Percentiles rank a stretch among this genome's conserved stretches.
phyloP scores from a whole-genome alignment of 2,329 filamentous ascomycete genomes.

The Verticillium klebahnii region DNA sequence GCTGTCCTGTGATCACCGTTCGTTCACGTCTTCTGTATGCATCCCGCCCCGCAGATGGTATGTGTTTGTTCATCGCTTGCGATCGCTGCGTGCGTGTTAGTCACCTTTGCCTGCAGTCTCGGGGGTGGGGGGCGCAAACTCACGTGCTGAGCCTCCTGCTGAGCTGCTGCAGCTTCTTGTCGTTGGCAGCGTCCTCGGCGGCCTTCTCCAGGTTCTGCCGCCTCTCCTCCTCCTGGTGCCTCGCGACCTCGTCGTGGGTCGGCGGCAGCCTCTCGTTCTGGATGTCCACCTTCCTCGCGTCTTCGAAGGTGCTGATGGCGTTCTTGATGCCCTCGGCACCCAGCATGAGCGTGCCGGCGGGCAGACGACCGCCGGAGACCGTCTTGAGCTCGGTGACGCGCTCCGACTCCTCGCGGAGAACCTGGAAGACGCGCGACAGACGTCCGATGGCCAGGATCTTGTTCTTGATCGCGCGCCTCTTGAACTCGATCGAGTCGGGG shows the following conservation, averaged over 20 bases:
- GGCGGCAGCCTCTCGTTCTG: conserved; percentile 95
- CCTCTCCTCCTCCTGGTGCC: conserved; percentile 76
- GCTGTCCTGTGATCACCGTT: neutral
- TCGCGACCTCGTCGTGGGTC: conserved; percentile 83
- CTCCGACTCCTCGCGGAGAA: conserved; percentile 94
- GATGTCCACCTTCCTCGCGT: conserved; percentile 92
- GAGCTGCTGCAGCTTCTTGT: conserved; percentile 78
- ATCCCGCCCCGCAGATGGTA: neutral
- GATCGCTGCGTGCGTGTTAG: neutral
- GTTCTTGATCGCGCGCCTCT: conserved; percentile 97
- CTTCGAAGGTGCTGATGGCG: conserved; percentile 93
- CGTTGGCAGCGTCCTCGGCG: conserved; percentile 84
- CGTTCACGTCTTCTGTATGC: neutral
- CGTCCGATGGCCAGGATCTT: conserved; percentile 98
- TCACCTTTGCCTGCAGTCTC: neutral
- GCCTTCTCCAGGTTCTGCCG: conserved; percentile 82
- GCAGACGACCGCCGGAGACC: conserved; percentile 84
- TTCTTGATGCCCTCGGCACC: conserved; percentile 98
- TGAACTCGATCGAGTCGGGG: conserved; percentile 85
- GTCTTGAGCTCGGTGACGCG: conserved; percentile 97
- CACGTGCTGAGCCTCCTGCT: conserved; percentile 95
- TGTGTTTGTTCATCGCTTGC: conserved; percentile 1
- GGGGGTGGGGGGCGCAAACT: conserved; percentile 34
- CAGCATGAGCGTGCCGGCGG: conserved; percentile 94
- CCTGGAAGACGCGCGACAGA: conserved; percentile 96